A percentile compares a stretch with the other conserved stretches of the same genome.
These are phyloP conservation scores for Curvularia sp. DNA, from an alignment of 2,329 filamentous ascomycete genomes.

Conservation along the genomic window DNA sequence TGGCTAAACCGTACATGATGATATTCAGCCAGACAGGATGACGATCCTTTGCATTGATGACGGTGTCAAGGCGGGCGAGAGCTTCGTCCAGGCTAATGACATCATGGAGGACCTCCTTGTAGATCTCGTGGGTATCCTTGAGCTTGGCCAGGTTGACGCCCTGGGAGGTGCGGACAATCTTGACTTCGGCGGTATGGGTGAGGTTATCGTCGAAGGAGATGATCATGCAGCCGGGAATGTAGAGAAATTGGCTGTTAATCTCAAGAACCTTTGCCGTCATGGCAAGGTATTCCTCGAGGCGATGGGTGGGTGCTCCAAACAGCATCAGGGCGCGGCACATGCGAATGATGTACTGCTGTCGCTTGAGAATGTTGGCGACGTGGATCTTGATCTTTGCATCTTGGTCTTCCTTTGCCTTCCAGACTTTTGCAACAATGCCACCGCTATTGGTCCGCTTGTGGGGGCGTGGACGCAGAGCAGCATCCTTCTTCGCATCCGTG, in stretches of 20 bases:
- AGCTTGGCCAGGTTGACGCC: constrained; percentile 77
- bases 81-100: constrained; percentile 74
- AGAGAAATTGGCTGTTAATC: constrained; percentile 86
- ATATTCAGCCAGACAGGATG: constrained; percentile 61
- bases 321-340: constrained; percentile 86
- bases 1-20: constrained; percentile 75
- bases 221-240: constrained; percentile 90
- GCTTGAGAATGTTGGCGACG: constrained; percentile 72
- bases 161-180: constrained; percentile 72
- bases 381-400: constrained; percentile 66
- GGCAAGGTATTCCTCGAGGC: constrained; percentile 87
- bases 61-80: constrained; percentile 66
- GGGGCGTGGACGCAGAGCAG: constrained; percentile 19
- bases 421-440: constrained; percentile 36
- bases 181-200: constrained; percentile 77
- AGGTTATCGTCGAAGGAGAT: constrained; percentile 78
- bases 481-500: constrained; percentile 30
- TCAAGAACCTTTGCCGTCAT: constrained; percentile 85
- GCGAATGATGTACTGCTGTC: constrained; percentile 84
- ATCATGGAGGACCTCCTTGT: constrained; percentile 81
- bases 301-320: constrained; percentile 88
- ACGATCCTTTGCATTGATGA: constrained; percentile 64
- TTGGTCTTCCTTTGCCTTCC: constrained; percentile 52
- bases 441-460: constrained; percentile 37
- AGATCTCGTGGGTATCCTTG: constrained; percentile 75